phyloP scores from a whole-genome alignment of 495 filamentous ascomycete species.

The Penicilliopsis zonata region DNA sequence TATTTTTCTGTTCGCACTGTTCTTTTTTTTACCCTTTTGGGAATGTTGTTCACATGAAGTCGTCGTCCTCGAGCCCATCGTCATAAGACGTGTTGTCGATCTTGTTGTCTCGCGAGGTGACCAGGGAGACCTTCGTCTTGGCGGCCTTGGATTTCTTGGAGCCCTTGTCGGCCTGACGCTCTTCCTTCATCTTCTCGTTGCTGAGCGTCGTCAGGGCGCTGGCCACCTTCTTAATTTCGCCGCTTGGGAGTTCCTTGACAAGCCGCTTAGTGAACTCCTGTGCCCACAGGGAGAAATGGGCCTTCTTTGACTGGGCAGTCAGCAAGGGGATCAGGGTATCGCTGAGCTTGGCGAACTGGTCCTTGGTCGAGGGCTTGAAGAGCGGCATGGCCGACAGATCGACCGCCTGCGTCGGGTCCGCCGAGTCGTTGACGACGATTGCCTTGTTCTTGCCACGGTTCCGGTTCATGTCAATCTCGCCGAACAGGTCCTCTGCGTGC shows the following conservation, averaged over 20 bases:
- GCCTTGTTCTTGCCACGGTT: slow-evolving; percentile 47
- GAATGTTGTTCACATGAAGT: slow-evolving; percentile 70
- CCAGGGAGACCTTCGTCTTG: slow-evolving; percentile 82
- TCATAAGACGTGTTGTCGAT: slow-evolving; percentile 67
- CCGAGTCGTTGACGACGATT: slow-evolving; percentile 51
- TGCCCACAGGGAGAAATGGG: slow-evolving; percentile 77
- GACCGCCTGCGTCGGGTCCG: slow-evolving; percentile 63
- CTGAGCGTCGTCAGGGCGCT: slow-evolving; percentile 70
- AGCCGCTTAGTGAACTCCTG: slow-evolving; percentile 85
- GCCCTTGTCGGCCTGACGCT: slow-evolving; percentile 88
- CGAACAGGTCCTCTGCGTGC: slow-evolving; percentile 89
- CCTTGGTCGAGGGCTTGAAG: slow-evolving; percentile 82
- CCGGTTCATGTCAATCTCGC: slow-evolving; percentile 57
- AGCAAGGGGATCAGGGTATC: slow-evolving; percentile 68
- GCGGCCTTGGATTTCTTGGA: slow-evolving; percentile 93
- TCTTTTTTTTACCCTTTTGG: too few relatives aligned
- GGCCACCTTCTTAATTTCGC: slow-evolving; percentile 91
- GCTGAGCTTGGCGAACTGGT: slow-evolving; percentile 66
- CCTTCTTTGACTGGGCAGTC: slow-evolving; percentile 63
- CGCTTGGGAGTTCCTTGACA: slow-evolving; percentile 73
- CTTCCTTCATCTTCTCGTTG: slow-evolving; percentile 99
- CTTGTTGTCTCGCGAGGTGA: slow-evolving; percentile 52
- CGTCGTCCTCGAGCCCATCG: slow-evolving; percentile 64
- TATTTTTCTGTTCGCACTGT: too few relatives aligned
- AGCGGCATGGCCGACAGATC: slow-evolving; percentile 68